Conservation (phyloP, 192 early-diverging fungal species). For the Coemansia sp. region DNA sequence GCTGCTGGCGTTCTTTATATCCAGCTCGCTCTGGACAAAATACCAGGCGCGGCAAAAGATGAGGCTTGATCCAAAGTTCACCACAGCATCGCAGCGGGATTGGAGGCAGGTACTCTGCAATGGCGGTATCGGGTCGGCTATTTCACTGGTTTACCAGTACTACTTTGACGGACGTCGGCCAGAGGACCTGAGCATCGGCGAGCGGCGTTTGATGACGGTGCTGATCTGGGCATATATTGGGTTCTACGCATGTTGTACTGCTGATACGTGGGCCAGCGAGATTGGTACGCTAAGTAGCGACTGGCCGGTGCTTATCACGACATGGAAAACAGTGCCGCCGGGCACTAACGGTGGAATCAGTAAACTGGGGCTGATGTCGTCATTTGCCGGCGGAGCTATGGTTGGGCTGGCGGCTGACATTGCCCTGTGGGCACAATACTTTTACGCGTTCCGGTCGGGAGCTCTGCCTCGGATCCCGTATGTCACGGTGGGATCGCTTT, state of each 20-base stretch:
- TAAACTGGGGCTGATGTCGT: constrained; percentile 71
- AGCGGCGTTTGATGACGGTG: constrained; percentile 38
- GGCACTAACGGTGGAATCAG: constrained; percentile 91
- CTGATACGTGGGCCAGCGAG: constrained; percentile 86
- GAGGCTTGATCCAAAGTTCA: constrained; percentile 50
- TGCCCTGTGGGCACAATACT: constrained; percentile 56
- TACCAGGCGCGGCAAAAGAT: constrained; percentile 36
- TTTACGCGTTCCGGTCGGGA: constrained; percentile 30
- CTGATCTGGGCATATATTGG: constrained; percentile 59
- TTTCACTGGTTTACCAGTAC: constrained; percentile 49
- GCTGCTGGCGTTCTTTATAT: constrained; percentile 73
- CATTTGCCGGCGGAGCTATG: constrained; percentile 69
- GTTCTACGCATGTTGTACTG: constrained; percentile 66
- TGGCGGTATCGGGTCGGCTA: constrained; percentile 43
- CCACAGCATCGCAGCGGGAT: constrained; percentile 56
- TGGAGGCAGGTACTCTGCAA: constrained; percentile 65
- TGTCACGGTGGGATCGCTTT: constrained; percentile 59
- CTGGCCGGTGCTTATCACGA: constrained; percentile 83
- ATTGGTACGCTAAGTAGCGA: constrained; percentile 75
- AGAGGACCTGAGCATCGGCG: constrained; percentile 22
- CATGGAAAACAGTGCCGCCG: constrained; percentile 72
- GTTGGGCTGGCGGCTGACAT: constrained; percentile 66
- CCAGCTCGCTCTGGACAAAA: constrained; percentile 62
- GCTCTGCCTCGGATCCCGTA: constrained; percentile 37
- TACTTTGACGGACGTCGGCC: constrained; percentile 31